Evolutionary conservation across 768 basidiomycete species (phyloP).

Genomic region (Terana coerulea): DNA sequence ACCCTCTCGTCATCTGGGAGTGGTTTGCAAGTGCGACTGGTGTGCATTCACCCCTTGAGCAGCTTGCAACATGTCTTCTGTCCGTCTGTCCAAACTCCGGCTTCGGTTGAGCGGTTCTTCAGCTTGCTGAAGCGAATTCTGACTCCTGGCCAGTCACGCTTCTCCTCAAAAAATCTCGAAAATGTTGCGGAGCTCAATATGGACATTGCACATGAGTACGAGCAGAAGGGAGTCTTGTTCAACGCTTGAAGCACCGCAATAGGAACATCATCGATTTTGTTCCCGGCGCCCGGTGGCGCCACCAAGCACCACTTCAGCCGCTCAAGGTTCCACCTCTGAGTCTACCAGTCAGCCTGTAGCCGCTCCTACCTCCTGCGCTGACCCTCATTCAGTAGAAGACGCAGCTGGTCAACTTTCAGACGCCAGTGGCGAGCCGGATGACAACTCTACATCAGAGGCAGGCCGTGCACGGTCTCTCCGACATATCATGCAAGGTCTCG

Average conservation of each 20-base stretch:
- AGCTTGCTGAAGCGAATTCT: conserved; percentile 6
- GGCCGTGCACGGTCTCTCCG: too few relatives aligned
- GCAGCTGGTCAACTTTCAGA: too few relatives aligned
- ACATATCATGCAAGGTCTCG: too few relatives aligned
- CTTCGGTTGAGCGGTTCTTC: not conserved
- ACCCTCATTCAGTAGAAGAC: too few relatives aligned
- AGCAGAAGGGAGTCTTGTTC: not conserved
- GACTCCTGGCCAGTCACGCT: not conserved
- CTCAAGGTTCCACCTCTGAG: not conserved
- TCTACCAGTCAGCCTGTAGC: not conserved
- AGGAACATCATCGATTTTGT: not conserved
- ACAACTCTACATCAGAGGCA: too few relatives aligned
- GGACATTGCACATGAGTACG: not conserved
- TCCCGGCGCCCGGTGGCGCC: too few relatives aligned
- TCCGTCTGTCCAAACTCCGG: conserved; percentile 1
- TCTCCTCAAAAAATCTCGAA: not conserved
- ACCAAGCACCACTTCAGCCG: not conserved
- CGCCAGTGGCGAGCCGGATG: too few relatives aligned
- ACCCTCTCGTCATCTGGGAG: not conserved
- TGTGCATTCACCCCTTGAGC: not conserved
- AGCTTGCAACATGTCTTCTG: not conserved
- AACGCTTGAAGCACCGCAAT: not conserved
- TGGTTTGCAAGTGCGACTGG: not conserved
- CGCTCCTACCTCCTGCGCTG: not conserved
- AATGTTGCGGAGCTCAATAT: conserved; percentile 8